Evolutionary conservation across 805 yeast species (phyloP).

Genomic region (Teunomyces lycoperdinae): DNA sequence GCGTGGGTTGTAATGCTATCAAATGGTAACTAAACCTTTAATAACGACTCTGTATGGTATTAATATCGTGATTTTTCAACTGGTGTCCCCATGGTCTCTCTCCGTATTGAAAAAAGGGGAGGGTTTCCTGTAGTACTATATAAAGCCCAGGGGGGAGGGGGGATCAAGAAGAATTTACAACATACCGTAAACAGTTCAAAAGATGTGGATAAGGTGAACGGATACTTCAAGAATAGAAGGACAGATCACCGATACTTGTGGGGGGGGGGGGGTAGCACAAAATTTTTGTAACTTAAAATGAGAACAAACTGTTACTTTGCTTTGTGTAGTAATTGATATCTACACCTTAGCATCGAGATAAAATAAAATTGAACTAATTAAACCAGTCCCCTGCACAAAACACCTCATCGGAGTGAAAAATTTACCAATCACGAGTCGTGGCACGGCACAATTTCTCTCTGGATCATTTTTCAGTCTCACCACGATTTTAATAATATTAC

Average conservation of each 20-base stretch:
- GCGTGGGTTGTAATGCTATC: not conserved
- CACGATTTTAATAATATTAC: not conserved
- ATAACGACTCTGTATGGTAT: not conserved
- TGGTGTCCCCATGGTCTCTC: not conserved
- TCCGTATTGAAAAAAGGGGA: not conserved
- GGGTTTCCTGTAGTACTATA: not conserved
- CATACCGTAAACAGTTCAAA: constrained; percentile 1
- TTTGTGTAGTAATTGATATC: constrained; percentile 1
- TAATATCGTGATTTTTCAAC: constrained; percentile 1
- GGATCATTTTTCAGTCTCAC: not conserved
- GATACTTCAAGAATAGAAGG: not conserved
- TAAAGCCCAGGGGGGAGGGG: not conserved
- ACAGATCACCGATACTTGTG: too few species aligned
- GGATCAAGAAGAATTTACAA: constrained; percentile 3
- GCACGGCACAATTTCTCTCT: not conserved
- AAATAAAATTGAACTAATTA: not conserved
- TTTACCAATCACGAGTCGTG: constrained; percentile 2
- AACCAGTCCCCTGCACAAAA: not conserved
- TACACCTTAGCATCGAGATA: not conserved
- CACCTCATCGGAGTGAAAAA: constrained; percentile 4
- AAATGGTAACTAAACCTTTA: constrained; percentile 7
- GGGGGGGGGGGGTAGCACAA: too few species aligned
- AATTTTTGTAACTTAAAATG: not conserved
- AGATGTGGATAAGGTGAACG: not conserved
- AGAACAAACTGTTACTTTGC: constrained; percentile 1